Base-by-base conservation (phyloP, 2,329 filamentous ascomycete species). In the Pleoardoris graminearum region DNA sequence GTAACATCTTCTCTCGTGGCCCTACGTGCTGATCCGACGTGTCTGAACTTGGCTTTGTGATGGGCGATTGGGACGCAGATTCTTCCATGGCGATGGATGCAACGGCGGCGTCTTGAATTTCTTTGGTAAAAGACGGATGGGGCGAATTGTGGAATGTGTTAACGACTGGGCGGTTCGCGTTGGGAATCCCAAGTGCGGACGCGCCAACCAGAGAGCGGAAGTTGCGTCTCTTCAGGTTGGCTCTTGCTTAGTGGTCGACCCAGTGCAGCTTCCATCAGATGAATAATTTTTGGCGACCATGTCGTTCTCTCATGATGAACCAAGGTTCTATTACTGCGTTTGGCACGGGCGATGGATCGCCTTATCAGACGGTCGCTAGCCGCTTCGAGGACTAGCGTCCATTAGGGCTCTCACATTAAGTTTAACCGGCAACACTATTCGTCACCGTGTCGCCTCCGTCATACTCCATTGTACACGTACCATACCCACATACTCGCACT, bases 121-220 rank as follows among this genome's bases (percentile, higher is more conserved):
- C 16, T 36, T 23, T 35, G 25, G 10, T 19, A 30, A 36, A 23
- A 16, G 39, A 43, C 16, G 27, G 21, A 27, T 46, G 30, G 43
- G 43, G 14, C n/a, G 43, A 19, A 30, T 17, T 16, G 21, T 23
- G 43, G 43, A 46, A 46, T 46, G 43, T 27, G 42, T 27, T 35
- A 36, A 27, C 43, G 43, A 22, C 19, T 17, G 19, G 30, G 43
- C 25, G 43, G 43, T 46, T 25, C n/a, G 43, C 43, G 43, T 46
- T 46, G 43, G 21, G 43, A 36, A 36, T 33, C 27, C 19, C 21
- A 46, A 46, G 43, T 35, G 43, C 30, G 43, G 43, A 46, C 16
- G 42, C 29, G 21, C 25, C 43, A 35, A 46, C 29, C 22, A 11
- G 41, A 44, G 41, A 35, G 27, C n/a, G 21, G 43, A 21, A 46